Evolutionary conservation across 1,284 basidiomycete genomes (phyloP), one percentile per base, ranked within the genome.

Genomic region (Trichosporon asahii): DNA sequence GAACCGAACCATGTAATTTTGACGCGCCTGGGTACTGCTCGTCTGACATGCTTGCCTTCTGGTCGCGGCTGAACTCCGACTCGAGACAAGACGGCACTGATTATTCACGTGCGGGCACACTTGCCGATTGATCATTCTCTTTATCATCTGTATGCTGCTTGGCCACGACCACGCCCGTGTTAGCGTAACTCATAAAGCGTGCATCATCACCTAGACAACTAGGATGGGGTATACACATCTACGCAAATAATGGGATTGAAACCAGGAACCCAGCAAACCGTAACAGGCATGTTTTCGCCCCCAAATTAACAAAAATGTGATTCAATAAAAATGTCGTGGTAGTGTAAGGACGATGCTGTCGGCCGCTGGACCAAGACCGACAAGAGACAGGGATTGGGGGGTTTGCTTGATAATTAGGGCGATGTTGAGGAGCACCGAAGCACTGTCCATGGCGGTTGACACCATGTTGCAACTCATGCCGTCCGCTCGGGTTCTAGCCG

Each of bases 141-240:
- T n/a, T n/a, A n/a, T n/a, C n/a, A n/a, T n/a, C n/a, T n/a, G n/a
- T n/a, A n/a, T n/a, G n/a, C n/a, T n/a, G n/a, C n/a, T n/a, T n/a
- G n/a, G n/a, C n/a, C n/a, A n/a, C n/a, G n/a, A n/a, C n/a, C n/a
- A n/a, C n/a, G n/a, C n/a, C n/a, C n/a, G n/a, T n/a, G n/a, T 61
- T 12, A 61, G 57, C 57, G 57, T 61, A 33, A 61, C 57, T 61
- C 57, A 61, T 61, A 23, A 61, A 61, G 57, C 57, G 57, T 61
- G 57, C 57, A 61, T 61, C 57, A 61, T 61, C 57, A 61, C 57
- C 57, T 61, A 61, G 57, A 61, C 57, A 61, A n/a, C 57, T 61
- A 61, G 57, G 57, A 61, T 61, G 57, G 57, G 57, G 57, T 61
- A 61, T 61, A 61, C 57, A 61, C 57, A 61, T 61, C 57, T 61